Evolutionary conservation across 352 stramenopile species (phyloP), one percentile per base, ranked within the genome.

Genomic region (Pythium oligandrum): DNA sequence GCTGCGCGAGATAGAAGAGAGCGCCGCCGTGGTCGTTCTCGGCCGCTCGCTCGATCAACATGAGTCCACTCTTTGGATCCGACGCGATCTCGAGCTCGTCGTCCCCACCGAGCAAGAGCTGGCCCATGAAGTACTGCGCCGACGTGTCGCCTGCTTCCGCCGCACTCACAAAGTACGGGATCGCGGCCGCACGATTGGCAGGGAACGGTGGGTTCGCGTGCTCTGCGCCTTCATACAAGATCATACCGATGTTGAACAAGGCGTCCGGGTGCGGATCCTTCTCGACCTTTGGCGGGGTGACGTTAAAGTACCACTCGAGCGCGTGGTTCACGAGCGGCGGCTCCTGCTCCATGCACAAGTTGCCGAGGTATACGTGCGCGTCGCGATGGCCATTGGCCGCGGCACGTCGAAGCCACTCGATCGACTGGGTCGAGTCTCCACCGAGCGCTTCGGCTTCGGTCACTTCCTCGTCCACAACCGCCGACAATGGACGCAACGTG

Each of bases 121-220:
- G 80, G 44, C 86, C 84, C 75, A 96, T 88, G 59, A 93, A 93
- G 57, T 90, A 92, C 60, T 93, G 85, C 8, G 86, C 86, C 32
- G 83, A 86, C 2, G 72, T 52, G 53, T 95, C 84, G 6, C 83
- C 86, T 37, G 75, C 63, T 51, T 96, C 83, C 4, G 84, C 82
- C 6, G 86, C 86, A 8, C 70, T 73, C 40, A 83, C 77, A 51
- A 96, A 90, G 70, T 88, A 95, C 46, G 68, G 64, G 43, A 95
- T 84, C 36, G 82, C 74, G 0, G 74, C 76, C 26, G 51, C 55
- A 35, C 78, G 81, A 58, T 89, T 83, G 4, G 65, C 64, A 12
- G 57, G 50, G 43, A 92, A 81, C 5, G 82, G 76, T 8, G 81
- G 84, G 40, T 89, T 70, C 0, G 80, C 73, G 55, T 88, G 68